These are phyloP conservation scores for Patellaria atrata DNA, from an alignment of 495 filamentous ascomycete species.

Conservation along the genomic window DNA sequence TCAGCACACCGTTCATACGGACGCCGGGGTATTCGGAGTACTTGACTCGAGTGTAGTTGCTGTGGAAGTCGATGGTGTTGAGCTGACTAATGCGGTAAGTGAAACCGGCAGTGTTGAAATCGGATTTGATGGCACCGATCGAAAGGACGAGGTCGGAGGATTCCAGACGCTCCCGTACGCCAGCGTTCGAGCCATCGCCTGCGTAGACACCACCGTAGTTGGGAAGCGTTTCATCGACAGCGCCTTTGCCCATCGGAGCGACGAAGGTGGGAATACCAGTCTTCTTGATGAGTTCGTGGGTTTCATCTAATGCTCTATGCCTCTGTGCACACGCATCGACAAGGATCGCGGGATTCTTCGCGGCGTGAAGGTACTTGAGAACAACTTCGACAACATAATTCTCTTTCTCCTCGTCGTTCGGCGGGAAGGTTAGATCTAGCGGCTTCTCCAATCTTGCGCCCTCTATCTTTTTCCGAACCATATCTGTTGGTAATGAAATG, in stretches of 20 bases:
- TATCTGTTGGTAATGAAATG: conserved; percentile 73
- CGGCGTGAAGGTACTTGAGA: conserved; percentile 58
- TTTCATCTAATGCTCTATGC: conserved; percentile 56
- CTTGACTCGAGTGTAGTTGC: conserved; percentile 52
- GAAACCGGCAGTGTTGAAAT: conserved; percentile 88
- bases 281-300: conserved; percentile 61
- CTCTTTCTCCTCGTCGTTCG: conserved; percentile 59
- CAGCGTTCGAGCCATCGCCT: conserved; percentile 58
- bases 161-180: conserved; percentile 61
- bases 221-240: conserved; percentile 59
- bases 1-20: conserved; percentile 74
- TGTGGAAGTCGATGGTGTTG: conserved; percentile 81
- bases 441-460: conserved; percentile 52
- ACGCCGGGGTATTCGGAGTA: conserved; percentile 55
- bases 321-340: conserved; percentile 87
- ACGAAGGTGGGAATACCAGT: conserved; percentile 72
- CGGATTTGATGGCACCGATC: conserved; percentile 71
- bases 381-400: conserved; percentile 74
- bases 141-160: conserved; percentile 68
- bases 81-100: conserved; percentile 70
- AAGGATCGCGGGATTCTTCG: conserved; percentile 65
- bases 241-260: conserved; percentile 85
- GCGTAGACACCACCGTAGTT: conserved; percentile 81
- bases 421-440: conserved; percentile 49
- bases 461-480: conserved; percentile 67